phyloP scores from a whole-genome alignment of 805 yeast species.

The Priceomyces haplophilus region DNA sequence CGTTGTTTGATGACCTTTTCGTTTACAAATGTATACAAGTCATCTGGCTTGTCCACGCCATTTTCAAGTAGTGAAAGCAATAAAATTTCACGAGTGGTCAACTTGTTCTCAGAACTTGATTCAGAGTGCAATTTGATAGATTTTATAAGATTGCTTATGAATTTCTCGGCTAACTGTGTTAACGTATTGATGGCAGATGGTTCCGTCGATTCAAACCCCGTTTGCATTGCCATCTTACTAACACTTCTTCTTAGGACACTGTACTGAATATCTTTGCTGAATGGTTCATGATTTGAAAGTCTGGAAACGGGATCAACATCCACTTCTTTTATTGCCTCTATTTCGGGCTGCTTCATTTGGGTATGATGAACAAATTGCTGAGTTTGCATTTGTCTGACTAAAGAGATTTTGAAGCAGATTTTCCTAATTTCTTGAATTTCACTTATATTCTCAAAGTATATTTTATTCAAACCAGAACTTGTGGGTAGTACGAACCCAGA shows the following conservation, averaged over 20 bases:
- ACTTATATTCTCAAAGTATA: slow-evolving; percentile 62
- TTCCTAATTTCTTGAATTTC: slow-evolving; percentile 87
- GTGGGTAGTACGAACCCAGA: slow-evolving; percentile 33
- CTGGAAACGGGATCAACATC: slow-evolving; percentile 86
- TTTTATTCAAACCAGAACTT: slow-evolving; percentile 57
- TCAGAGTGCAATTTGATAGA: slow-evolving; percentile 72
- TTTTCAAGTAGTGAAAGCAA: slow-evolving; percentile 71
- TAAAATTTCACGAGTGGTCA: slow-evolving; percentile 45
- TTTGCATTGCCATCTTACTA: slow-evolving; percentile 81
- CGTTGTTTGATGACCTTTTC: slow-evolving; percentile 71
- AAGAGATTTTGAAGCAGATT: slow-evolving; percentile 81
- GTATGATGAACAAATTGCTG: slow-evolving; percentile 72
- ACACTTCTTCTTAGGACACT: slow-evolving; percentile 66
- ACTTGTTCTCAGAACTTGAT: slow-evolving; percentile 47
- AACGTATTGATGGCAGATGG: slow-evolving; percentile 73
- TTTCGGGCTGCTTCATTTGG: slow-evolving; percentile 67
- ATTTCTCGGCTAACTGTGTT: slow-evolving; percentile 80
- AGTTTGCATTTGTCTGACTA: slow-evolving; percentile 88
- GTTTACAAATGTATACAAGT: slow-evolving; percentile 66
- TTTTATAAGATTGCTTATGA: slow-evolving; percentile 68
- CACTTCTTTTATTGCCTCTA: slow-evolving; percentile 56
- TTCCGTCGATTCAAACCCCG: slow-evolving; percentile 86
- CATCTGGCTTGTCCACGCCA: slow-evolving; percentile 80
- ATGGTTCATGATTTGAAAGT: slow-evolving; percentile 62
- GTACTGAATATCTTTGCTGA: slow-evolving; percentile 58